Evolutionary conservation across 306 rosid genomes (phyloP).

Genomic region (Lupinus albus): DNA sequence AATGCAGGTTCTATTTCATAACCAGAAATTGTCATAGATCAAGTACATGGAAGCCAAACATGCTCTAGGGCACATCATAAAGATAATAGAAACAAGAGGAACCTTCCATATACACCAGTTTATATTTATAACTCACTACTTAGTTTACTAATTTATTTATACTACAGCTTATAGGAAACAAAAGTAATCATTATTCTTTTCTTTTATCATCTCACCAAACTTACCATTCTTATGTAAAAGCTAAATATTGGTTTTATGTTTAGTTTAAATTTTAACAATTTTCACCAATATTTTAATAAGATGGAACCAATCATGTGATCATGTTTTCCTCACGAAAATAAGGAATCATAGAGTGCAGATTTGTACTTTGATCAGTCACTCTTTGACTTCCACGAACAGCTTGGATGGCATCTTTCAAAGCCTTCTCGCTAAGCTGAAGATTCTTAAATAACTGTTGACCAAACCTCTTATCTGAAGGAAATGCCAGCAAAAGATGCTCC

Average conservation of each 20-base stretch:
- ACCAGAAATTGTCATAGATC: constrained; percentile 33
- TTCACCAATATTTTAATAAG: constrained; percentile 22
- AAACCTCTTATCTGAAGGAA: constrained; percentile 68
- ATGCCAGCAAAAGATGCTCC: constrained; percentile 84
- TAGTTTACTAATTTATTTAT: constrained; percentile 17
- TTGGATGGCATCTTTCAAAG: constrained; percentile 80
- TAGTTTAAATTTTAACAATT: constrained; percentile 3
- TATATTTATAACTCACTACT: constrained; percentile 1
- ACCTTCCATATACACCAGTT: constrained; percentile 2
- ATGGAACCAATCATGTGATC: constrained; percentile 12
- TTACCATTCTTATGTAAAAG: neutral
- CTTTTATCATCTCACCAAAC: constrained; percentile 23
- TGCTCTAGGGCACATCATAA: constrained; percentile 1
- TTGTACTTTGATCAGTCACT: constrained; percentile 67
- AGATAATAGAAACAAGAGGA: constrained; percentile 25
- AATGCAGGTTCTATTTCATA: constrained; percentile 11
- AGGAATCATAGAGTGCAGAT: constrained; percentile 30
- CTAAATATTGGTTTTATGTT: constrained; percentile 15
- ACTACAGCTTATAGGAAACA: constrained; percentile 22
- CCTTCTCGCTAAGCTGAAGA: constrained; percentile 67
- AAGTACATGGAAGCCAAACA: constrained; percentile 19
- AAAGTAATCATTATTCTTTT: constrained; percentile 4
- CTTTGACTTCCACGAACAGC: constrained; percentile 41
- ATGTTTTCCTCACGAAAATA: constrained; percentile 3
- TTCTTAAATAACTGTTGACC: constrained; percentile 83